Base-by-base conservation (phyloP, 1,284 basidiomycete species). In the Ceratobasidium sp. region DNA sequence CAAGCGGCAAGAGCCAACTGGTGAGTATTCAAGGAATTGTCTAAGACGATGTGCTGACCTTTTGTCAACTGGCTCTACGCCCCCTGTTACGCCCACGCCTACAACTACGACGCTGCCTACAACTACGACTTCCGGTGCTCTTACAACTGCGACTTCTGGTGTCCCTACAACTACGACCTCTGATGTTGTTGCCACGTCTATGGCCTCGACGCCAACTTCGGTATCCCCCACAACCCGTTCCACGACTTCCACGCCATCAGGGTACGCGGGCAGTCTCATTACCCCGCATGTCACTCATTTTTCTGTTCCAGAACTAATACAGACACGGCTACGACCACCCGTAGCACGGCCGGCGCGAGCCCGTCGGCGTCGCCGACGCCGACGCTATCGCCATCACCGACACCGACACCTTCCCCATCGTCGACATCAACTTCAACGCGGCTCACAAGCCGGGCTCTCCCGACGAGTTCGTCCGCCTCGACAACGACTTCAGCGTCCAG, bases 1-100 rank as follows among this genome's bases (percentile, higher is more conserved):
- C 68, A 71, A 71, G 43, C 68, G 68, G 22, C 68, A 71, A 37
- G 68, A 29, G 34, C 37, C 61, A 22, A 59, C 68, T 48, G 68
- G 68, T 71, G 68, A 71, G 68, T 56, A 61, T 11, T 16, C 49
- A 43, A 54, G 39, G 16, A 24, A 58, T 6, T 13, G 22, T 13
- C 2, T 4, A 16, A 29, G 48, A 24, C n/a, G n/a, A 8, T 24
- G 68, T 71, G 68, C 68, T 71, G 56, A 71, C 56, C 27, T 46
- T 19, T 27, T 43, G 29, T 27, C 34, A 29, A 43, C 43, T 51
- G 68, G 49, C 43, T 71, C 56, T n/a, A 69, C 66, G 37, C 11
- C 22, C 16, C 13, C 39, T 37, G 27, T 56, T 37, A 59, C 43
- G 19, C 24, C 68, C 29, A 65, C 46, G 9, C 46, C 48, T 11